These are phyloP conservation scores for Thinopyrum elongatum DNA, from an alignment of 176 grass and related monocot species.

Conservation along the genomic window DNA sequence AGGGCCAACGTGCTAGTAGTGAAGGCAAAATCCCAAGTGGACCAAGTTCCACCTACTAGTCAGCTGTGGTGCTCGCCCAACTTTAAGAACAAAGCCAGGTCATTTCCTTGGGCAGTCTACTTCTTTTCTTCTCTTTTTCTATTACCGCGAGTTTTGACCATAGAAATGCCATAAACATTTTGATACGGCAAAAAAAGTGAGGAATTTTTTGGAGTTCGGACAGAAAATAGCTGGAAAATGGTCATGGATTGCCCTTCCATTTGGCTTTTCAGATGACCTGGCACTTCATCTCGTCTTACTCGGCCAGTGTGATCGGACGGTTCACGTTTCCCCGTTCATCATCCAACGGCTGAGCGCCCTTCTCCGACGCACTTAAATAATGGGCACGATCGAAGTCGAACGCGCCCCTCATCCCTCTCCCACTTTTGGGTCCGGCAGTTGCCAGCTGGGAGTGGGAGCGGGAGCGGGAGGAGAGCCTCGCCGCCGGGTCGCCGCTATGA, in stretches of 20 bases:
- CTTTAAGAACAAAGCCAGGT: neutral
- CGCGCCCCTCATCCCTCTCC: neutral
- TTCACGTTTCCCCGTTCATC: neutral
- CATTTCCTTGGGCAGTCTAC: neutral
- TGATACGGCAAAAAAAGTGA: neutral
- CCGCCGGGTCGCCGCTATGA: constrained; percentile 21
- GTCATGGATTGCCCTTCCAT: neutral
- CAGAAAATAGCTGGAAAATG: neutral
- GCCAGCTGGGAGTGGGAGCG: neutral
- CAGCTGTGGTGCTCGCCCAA: neutral
- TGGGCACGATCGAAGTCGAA: neutral
- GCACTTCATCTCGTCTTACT: neutral
- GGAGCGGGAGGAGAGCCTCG: neutral
- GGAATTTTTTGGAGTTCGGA: neutral
- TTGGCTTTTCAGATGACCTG: neutral
- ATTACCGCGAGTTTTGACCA: neutral
- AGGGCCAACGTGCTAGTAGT: neutral
- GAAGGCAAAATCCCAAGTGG: neutral
- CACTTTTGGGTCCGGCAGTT: constrained; percentile 17
- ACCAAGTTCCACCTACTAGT: neutral
- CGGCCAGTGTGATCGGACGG: neutral
- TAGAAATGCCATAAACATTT: neutral
- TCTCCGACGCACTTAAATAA: neutral
- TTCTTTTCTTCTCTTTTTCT: neutral
- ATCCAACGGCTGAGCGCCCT: constrained; percentile 7